phyloP scores from a whole-genome alignment of 2,329 filamentous ascomycete genomes.

The Fusarium compactum region DNA sequence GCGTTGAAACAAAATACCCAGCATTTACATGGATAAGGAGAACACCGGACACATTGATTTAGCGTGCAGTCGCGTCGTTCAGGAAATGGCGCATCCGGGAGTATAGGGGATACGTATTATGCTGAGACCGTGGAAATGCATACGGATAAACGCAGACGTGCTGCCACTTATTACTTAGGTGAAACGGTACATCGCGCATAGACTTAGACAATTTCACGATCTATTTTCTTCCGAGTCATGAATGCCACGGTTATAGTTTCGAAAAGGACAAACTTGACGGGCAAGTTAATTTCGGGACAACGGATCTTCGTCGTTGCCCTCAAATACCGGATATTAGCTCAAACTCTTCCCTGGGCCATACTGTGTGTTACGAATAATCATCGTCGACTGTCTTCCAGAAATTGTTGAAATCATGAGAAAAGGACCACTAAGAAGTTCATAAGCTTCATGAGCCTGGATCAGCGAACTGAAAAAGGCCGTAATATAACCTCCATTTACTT shows the following conservation, averaged over 20 bases:
- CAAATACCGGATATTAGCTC: neutral
- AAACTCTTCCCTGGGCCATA: neutral
- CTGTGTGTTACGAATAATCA: neutral
- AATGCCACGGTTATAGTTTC: no score
- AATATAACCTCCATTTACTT: conserved; percentile 15
- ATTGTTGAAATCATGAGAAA: neutral
- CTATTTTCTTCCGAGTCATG: neutral
- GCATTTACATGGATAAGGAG: conserved; percentile 46
- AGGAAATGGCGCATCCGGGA: conserved; percentile 41
- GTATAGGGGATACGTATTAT: conserved; percentile 24
- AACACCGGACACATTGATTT: conserved; percentile 36
- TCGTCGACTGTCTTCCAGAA: neutral
- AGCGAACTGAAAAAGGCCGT: neutral
- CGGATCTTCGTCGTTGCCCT: neutral
- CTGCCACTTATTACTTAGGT: conserved; percentile 14
- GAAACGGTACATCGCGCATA: conserved; percentile 23
- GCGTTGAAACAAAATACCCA: conserved; percentile 44
- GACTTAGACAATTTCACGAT: conserved; percentile 23
- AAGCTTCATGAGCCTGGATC: neutral
- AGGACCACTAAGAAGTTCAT: neutral
- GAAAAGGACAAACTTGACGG: neutral
- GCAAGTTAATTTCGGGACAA: neutral
- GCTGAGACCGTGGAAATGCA: conserved; percentile 2
- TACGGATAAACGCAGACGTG: conserved; percentile 4
- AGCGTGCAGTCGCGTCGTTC: conserved; percentile 17